Base-by-base conservation (phyloP, 805 yeast genomes). In the Candida peoriensis region DNA sequence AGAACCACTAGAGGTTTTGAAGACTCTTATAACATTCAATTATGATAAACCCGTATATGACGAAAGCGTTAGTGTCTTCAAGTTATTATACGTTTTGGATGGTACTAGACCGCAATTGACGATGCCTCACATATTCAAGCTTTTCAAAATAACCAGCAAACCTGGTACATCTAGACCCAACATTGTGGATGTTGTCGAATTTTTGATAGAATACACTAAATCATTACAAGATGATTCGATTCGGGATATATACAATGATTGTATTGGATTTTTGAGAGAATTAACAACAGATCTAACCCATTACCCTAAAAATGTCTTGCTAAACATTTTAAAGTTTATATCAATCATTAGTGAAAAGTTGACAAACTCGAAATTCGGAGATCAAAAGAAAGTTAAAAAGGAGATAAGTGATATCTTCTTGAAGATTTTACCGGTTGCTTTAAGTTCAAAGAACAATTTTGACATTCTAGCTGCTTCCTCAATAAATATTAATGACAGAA, bases 61-160 rank as follows among this genome's bases (percentile, higher is more conserved):
- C 6, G 27, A 34, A 5, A 46, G 47, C 18, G 44, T 55, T 7
- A 48, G 71, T 6, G 63, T 76, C 10, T 70, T 77, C 47, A 81
- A 79, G 44, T 50, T 85, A 2, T 56, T 85, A n/a, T 87, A 84
- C 54, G 79, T 83, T 3, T 60, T 89, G 32, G 96, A 89, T 58
- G 90, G 93, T 1, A 82, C 95, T 7, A 74, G 84, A 43, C 83
- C 95, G 0, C 83, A 78, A 37, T 48, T 74, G 5, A 82, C 94
- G 0, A 61, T 87, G 11, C 89, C 94, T 0, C 70, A 74, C 46
- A 60, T 88, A 5, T 64, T 85, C 44, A 67, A 73, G 37, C 64
- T 84, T 0, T 64, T 81, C 21, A 52, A 58, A 16, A 61, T 8
- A 34, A 52, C 12, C 57, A 50, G 2, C 37, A 44, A 21, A 11